These are phyloP conservation scores for Aethionema arabicum DNA, from an alignment of 345 rosid species.

Conservation along the genomic window DNA sequence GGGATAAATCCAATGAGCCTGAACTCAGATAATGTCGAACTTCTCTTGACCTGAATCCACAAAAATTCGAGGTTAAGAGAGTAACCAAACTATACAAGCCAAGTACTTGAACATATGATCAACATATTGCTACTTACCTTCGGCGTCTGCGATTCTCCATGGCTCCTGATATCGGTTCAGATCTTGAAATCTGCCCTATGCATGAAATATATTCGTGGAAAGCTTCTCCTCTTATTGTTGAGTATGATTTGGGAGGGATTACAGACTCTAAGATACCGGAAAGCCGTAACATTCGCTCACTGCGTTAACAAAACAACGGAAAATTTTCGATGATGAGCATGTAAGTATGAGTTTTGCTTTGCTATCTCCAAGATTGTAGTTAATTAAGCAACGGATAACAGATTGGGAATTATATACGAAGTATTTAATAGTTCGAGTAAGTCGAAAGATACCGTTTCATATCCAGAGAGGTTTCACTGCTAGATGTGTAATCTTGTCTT, in stretches of 20 bases:
- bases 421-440: background rate
- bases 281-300: slow-evolving; percentile 47
- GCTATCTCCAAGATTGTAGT: background rate
- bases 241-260: slow-evolving; percentile 52
- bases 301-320: slow-evolving; percentile 38
- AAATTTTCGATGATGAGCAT: background rate
- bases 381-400: background rate
- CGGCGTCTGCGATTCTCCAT: slow-evolving; percentile 38
- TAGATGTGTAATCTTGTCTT: slow-evolving; percentile 30
- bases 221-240: slow-evolving; percentile 57
- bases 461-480: slow-evolving; percentile 35
- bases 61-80: slow-evolving; percentile 23
- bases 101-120: slow-evolving; percentile 1
- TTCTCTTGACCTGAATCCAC: slow-evolving; percentile 51
- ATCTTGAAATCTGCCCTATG: slow-evolving; percentile 62
- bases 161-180: slow-evolving; percentile 51
- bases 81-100: slow-evolving; percentile 1
- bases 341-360: slow-evolving; percentile 4
- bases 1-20: slow-evolving; percentile 53
- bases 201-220: slow-evolving; percentile 74
- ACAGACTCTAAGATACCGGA: slow-evolving; percentile 48
- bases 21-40: slow-evolving; percentile 67
- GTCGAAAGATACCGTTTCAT: slow-evolving; percentile 29
- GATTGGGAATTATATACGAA: background rate
- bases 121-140: slow-evolving; percentile 44